Evolutionary conservation across 192 early-diverging fungal genomes (phyloP), one percentile per base, ranked within the genome.

Genomic region (Mortierella antarctica): DNA sequence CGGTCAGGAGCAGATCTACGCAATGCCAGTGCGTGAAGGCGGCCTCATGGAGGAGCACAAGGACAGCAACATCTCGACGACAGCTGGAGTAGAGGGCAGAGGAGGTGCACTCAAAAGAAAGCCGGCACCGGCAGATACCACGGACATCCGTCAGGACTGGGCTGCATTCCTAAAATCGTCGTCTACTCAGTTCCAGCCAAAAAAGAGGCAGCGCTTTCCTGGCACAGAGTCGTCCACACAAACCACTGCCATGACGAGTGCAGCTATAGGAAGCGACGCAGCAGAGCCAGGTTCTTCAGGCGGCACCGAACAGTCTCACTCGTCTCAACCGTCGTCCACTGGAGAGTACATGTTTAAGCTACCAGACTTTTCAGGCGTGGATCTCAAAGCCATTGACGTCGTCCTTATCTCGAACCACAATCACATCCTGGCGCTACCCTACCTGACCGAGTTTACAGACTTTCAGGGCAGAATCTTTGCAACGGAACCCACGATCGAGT

Each of bases 401-500:
- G 86, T 97, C 20, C 77, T 97, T 4, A 80, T 97, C 40, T 88
- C 91, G 51, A 92, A 94, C 83, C 88, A 88, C 71, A 89, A 91
- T 61, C 88, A 93, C 60, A 91, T 93, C 85, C 80, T 91, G 21
- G 90, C 91, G 54, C 83, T 97, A 40, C 95, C 95, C 17, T 97
- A 88, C 71, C 81, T 95, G 41, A 96, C 93, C 2, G 94, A 96
- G 51, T 95, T 92, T 84, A 88, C 91, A 1, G 89, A 87, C 21
- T 97, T 95, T 74, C 84, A 88, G 21, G 94, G 94, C 5, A 87
- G 85, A 7, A 89, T 97, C 6, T 91, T 89, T 82, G 93, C 92
- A 4, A 95, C 94, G 0, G 95, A 95, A 76, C 93, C 94, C 1
- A 91, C 93, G 1, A 88, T 94, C 76, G 89, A 88, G 46, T 94